Base-by-base conservation (phyloP, 805 yeast genomes). In the Starmerella sirachaensis region DNA sequence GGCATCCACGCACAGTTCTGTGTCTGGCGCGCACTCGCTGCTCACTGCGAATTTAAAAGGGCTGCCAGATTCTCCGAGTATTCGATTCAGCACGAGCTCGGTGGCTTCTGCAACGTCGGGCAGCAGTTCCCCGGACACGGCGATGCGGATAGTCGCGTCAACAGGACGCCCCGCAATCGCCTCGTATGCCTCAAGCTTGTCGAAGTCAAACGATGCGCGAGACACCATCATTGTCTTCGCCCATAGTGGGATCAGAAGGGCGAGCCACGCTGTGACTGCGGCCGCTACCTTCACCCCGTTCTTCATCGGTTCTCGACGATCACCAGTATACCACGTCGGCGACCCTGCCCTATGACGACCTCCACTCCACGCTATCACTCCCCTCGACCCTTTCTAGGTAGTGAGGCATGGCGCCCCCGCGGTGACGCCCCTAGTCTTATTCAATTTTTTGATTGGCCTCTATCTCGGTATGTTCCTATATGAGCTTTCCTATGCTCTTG, bases 71-170 rank as follows among this genome's bases (percentile, higher is more conserved):
- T 37, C 36, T 13, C 55, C 50, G 29, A 74, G 41, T 31, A 68
- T 57, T 12, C 61, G 58, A 41, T 68, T 62, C 2, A 71, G 50
- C 47, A 72, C 71, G 10, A 63, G 49, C 41, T 69, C 68, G 1
- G 69, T 52, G 1, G 79, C 84, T 29, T 64, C 64, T 1, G 67
- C 69, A 14, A 84, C 51, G 54, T 84, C 94, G 0, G 88, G 86
- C 47, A 76, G 75, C 13, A 59, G 56, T 5, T 25, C 35, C n/a
- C 38, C 64, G n/a, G 27, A 29, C 9, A 64, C 42, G 22, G 50
- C 52, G 2, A 60, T 50, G 12, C 56, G 58, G 12, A 59, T 50
- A 17, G 37, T 35, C 11, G 57, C 38, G 11, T 28, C 31, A 13
- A 57, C 33, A 22, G 51, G 46, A 4, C 33, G 40, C 37, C 48